A percentile compares a stretch with the other conserved stretches of the same genome.
Evolutionary conservation across 2,329 filamentous ascomycete species (phyloP).

Genomic region (Cladobotryum protrusum): DNA sequence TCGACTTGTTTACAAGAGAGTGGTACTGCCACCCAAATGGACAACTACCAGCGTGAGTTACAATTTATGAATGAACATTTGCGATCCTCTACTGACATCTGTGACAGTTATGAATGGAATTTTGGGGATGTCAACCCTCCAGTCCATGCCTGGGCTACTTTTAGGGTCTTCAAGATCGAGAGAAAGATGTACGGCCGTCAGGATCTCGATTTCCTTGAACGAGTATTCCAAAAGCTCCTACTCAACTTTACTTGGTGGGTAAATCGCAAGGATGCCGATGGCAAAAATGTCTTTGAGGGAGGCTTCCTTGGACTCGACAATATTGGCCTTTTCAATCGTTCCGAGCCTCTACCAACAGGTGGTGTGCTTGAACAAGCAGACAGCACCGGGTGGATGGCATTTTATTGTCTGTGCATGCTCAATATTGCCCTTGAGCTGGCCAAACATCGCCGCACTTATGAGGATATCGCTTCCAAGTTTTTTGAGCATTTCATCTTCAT

Average conservation of each 20-base stretch:
- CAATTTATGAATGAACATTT: not conserved
- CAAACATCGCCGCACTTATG: slow-evolving; percentile 90
- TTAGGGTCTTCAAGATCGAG: slow-evolving; percentile 96
- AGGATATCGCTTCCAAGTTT: slow-evolving; percentile 96
- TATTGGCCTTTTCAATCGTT: slow-evolving; percentile 95
- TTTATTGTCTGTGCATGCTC: slow-evolving; percentile 93
- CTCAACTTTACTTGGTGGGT: slow-evolving; percentile 99
- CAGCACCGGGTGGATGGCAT: slow-evolving; percentile 98
- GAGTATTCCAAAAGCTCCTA: slow-evolving; percentile 91
- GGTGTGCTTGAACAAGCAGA: slow-evolving; percentile 93
- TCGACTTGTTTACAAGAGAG: slow-evolving; percentile 90
- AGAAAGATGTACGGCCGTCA: slow-evolving; percentile 93
- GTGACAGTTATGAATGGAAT: slow-evolving; percentile 77
- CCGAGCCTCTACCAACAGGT: slow-evolving; percentile 87
- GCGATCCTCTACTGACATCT: not conserved
- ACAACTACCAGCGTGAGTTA: slow-evolving; percentile 73
- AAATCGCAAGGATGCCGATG: slow-evolving; percentile 88
- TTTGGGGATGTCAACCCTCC: slow-evolving; percentile 96
- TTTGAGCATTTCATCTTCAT: slow-evolving; percentile 99
- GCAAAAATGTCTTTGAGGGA: slow-evolving; percentile 96
- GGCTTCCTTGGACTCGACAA: slow-evolving; percentile 95
- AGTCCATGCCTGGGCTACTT: slow-evolving; percentile 93
- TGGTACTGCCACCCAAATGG: slow-evolving; percentile 99
- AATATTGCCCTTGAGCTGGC: slow-evolving; percentile 94
- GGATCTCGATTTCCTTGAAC: slow-evolving; percentile 90